Evolutionary conservation across 306 rosid species (phyloP), one percentile per base, ranked within the genome.

Genomic region (Acacia confusa): DNA sequence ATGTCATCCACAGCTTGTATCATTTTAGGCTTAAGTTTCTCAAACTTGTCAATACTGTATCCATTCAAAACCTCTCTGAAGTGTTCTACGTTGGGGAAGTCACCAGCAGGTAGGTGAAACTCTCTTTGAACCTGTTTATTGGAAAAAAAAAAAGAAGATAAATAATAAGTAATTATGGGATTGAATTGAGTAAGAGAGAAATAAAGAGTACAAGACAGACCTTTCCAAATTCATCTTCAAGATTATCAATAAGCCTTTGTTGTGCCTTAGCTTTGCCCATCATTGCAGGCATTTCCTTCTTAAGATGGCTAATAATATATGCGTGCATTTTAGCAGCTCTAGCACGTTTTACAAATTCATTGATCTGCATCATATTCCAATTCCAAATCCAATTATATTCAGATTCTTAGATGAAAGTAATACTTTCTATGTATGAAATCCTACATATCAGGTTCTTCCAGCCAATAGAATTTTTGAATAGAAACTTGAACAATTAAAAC

Each of bases 301-400:
- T 91, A 4, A 96, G 95, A 81, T 96, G 99, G 55, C 97, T 90
- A 55, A 96, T 88, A 14, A 96, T 96, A 80, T 92, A 87, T 50
- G 99, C 98, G 75, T 96, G 99, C 52, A 93, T 93, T 87, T 96
- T 96, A 20, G 97, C 99, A 53, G 97, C 94, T 89, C 99, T 88
- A 9, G 99, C 98, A 58, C 98, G 94, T 72, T 96, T 96, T 25
- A 96, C 99, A 78, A 91, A 96, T 82, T 96, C 98, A 80, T 96
- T 93, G 84, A 96, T 96, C 99, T 96, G 91, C 57, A 71, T 8
- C 68, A 80, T 4, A 66, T 41, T 40, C 19, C 74, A 69, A 57
- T 22, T 57, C 14, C 64, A 57, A n/a, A 22, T n/a, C 28, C 28
- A 57, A 13, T 69, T 2, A 40, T 1, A 63, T 30, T 28, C n/a